Evolutionary conservation across 176 grass and related monocot species (phyloP), one percentile per base, ranked within the genome.

Genomic region (Carex cristatella): DNA sequence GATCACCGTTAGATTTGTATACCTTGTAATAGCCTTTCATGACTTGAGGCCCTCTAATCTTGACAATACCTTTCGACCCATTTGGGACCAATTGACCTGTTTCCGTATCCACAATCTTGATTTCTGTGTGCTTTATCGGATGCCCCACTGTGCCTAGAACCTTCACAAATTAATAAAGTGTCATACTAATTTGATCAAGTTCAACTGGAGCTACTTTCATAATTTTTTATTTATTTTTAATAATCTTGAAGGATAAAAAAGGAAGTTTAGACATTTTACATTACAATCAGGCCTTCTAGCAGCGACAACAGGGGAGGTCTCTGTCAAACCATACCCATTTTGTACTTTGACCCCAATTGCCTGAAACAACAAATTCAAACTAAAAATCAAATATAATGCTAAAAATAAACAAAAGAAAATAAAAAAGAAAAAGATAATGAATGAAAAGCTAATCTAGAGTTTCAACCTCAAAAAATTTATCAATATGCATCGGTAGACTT

Each of bases 1-100:
- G 9, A 16, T 23, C 23, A 23, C 7, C 12, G 8, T 79, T 6
- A 37, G 31, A 60, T 31, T 79, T 51, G 32, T 74, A 3, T 93
- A 98, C 95, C 95, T 98, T 98, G 85, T 95, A 98, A 83, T 98
- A 98, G 65, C 95, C 95, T 88, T 93, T 93, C 95, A 94, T 98
- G 54, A 98, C 91, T 81, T 88, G 95, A 0, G 81, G 93, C 55
- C 95, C 95, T 95, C 86, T 98, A 86, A 93, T 84, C 90, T 93
- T 98, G 57, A 95, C 80, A 89, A 92, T 85, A 38, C 95, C 95
- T 87, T 95, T 98, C 62, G 88, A 92, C 87, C 95, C 95, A 91
- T 98, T 83, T 85, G 93, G 88, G n/a, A 98, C 82, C 73, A 86
- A 77, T 55, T 84, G 73, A 67, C 83, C 88, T 4, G 91, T 88